A percentile compares a stretch with the other conserved stretches of the same genome.
Evolutionary conservation across 768 basidiomycete species (phyloP).

Genomic region (Pleurotus giganteus): DNA sequence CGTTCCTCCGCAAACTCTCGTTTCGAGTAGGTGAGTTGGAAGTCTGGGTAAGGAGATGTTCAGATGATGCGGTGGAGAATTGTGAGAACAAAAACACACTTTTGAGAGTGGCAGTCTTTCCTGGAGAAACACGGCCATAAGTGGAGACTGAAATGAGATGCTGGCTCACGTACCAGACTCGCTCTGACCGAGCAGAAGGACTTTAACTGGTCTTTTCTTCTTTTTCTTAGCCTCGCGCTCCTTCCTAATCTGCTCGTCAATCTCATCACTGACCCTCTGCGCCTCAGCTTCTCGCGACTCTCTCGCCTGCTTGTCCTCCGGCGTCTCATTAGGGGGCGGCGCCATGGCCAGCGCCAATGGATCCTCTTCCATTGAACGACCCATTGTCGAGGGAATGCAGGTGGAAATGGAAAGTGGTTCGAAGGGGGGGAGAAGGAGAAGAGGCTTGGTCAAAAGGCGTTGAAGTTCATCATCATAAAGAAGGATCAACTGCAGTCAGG

Average conservation of each 20-base stretch:
- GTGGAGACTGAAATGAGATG: constrained; percentile 4
- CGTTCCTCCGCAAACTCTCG: constrained; percentile 70
- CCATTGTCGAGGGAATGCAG: constrained; percentile 17
- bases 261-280: constrained; percentile 62
- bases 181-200: constrained; percentile 62
- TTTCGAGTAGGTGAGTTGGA: constrained; percentile 71
- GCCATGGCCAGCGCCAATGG: constrained; percentile 58
- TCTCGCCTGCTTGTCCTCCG: constrained; percentile 50
- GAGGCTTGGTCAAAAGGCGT: constrained; percentile 5
- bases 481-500: neutral
- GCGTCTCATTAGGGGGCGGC: constrained; percentile 66
- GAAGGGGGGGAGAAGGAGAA: constrained; percentile 6
- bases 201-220: constrained; percentile 68
- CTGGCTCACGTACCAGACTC: constrained; percentile 5
- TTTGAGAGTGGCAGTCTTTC: constrained; percentile 79
- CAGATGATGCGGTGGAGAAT: constrained; percentile 9
- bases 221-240: constrained; percentile 59
- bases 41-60: constrained; percentile 40
- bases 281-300: constrained; percentile 65
- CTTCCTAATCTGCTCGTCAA: constrained; percentile 68
- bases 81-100: constrained; percentile 39
- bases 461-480: constrained; percentile 9
- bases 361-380: constrained; percentile 47
- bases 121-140: constrained; percentile 26
- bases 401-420: neutral